These are phyloP conservation scores for Suillus sp. DNA, from an alignment of 768 basidiomycete genomes.

Conservation along the genomic window DNA sequence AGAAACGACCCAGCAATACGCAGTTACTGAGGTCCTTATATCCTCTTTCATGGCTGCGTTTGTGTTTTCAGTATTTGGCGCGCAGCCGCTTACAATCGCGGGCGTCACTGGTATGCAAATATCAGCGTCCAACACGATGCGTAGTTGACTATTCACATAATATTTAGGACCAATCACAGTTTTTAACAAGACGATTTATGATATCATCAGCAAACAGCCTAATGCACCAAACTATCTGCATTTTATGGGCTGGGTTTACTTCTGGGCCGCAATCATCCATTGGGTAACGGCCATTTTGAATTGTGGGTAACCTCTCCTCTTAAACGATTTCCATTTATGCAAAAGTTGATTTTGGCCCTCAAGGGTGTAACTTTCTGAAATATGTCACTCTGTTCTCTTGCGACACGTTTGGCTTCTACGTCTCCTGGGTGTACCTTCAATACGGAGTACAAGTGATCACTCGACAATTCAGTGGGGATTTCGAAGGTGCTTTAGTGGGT, in stretches of 20 bases:
- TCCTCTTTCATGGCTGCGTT: slow-evolving; percentile 90
- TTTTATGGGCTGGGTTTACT: slow-evolving; percentile 91
- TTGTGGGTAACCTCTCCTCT: slow-evolving; percentile 45
- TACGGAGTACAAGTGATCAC: slow-evolving; percentile 87
- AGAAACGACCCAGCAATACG: slow-evolving; percentile 88
- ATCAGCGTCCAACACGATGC: slow-evolving; percentile 6
- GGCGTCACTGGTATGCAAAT: slow-evolving; percentile 74
- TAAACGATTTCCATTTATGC: slow-evolving; percentile 8
- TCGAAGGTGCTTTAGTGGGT: slow-evolving; percentile 57
- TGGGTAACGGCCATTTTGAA: slow-evolving; percentile 82
- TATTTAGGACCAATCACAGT: slow-evolving; percentile 90
- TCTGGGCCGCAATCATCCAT: slow-evolving; percentile 87
- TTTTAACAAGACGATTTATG: slow-evolving; percentile 87
- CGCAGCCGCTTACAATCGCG: slow-evolving; percentile 89
- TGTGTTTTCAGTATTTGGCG: slow-evolving; percentile 83
- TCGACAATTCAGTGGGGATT: slow-evolving; percentile 55
- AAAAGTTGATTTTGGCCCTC: not conserved
- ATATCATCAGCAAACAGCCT: slow-evolving; percentile 59
- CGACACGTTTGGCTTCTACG: slow-evolving; percentile 92
- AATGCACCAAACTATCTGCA: slow-evolving; percentile 77
- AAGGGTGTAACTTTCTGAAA: slow-evolving; percentile 82
- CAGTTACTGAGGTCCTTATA: slow-evolving; percentile 82
- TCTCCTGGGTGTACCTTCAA: slow-evolving; percentile 87
- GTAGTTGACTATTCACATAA: slow-evolving; percentile 3
- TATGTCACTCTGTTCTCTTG: slow-evolving; percentile 91